Base-by-base conservation (phyloP, 371 early-diverging fungal species). In the Mycotypha africana region DNA sequence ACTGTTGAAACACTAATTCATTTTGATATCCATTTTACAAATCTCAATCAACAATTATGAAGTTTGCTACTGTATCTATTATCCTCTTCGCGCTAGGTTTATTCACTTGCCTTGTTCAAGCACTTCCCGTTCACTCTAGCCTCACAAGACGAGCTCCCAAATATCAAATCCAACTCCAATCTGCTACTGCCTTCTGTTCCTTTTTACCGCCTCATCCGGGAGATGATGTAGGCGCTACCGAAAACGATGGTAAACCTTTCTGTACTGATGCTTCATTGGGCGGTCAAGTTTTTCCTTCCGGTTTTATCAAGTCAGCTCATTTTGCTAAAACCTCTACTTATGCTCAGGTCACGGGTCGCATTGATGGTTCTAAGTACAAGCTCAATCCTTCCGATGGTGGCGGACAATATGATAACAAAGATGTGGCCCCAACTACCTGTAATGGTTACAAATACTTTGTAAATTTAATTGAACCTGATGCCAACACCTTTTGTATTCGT, bases 291-390 rank as follows among this genome's bases (percentile, higher is more conserved):
- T 42, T 76, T 35, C 55, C 66, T n/a, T 34, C 24, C 5, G 69
- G 67, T 3, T 65, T 76, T 33, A 71, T 76, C 38, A 46, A 51
- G 38, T 62, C 67, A 0, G 59, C 71, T 14, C 65, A 76, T 19
- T 67, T 48, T 17, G 52, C 56, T 17, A 45, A 47, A 11, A 67
- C 69, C 22, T 45, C 55, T 5, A 51, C 41, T 9, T 76, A 61
- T 19, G 63, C 70, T 26, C 76, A 76, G 51, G 60, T 76, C 22
- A 76, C 76, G 12, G 76, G 76, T 20, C 54, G 56, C 3, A 65
- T 76, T 11, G 60, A 72, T 47, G 64, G 62, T 17, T 30, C 42
- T 17, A 61, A 63, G 42, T 67, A 60, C 17, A 51, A 47, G 10
- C 39, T 76, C 15, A 53, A 60, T 12, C 4, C 41, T 4, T 42